These are phyloP conservation scores for Protostelium mycophagum DNA, from an alignment of 78 protist genomes.

Conservation along the genomic window DNA sequence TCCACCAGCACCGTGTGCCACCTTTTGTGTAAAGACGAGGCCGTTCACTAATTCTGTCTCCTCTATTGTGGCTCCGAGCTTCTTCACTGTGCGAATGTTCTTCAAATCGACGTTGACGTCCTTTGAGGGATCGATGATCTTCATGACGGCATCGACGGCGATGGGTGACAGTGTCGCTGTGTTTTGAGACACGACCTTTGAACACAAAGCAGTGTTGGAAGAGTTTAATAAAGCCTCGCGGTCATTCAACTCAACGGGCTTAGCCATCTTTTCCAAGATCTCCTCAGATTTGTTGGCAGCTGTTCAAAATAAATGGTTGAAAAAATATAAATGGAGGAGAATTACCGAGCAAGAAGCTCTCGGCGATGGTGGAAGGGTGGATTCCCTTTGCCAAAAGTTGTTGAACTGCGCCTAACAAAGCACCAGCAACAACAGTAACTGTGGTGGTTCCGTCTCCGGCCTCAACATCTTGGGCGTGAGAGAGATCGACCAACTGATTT, in stretches of 20 bases:
- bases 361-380: constrained; percentile 93
- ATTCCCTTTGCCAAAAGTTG: constrained; percentile 77
- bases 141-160: constrained; percentile 97
- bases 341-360: constrained; percentile 77
- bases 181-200: constrained; percentile 95
- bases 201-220: constrained; percentile 96
- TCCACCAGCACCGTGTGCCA: constrained; percentile 82
- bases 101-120: constrained; percentile 83
- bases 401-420: constrained; percentile 74
- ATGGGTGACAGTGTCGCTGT: constrained; percentile 90
- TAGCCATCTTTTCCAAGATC: constrained; percentile 69
- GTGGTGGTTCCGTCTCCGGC: constrained; percentile 99
- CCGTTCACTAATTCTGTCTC: constrained; percentile 96
- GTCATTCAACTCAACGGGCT: constrained; percentile 86
- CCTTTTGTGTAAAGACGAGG: constrained; percentile 86
- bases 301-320: constrained; percentile 73
- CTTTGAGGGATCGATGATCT: constrained; percentile 52
- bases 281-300: constrained; percentile 75
- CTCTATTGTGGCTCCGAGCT: constrained; percentile 97
- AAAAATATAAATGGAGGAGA: constrained; percentile 94
- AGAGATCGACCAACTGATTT: constrained; percentile 92
- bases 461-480: constrained; percentile 98
- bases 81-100: constrained; percentile 75
- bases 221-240: constrained; percentile 79
- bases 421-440: constrained; percentile 96